Evolutionary conservation across 2,329 filamentous ascomycete species (phyloP).

Genomic region (Trematosphaeria pertusa): DNA sequence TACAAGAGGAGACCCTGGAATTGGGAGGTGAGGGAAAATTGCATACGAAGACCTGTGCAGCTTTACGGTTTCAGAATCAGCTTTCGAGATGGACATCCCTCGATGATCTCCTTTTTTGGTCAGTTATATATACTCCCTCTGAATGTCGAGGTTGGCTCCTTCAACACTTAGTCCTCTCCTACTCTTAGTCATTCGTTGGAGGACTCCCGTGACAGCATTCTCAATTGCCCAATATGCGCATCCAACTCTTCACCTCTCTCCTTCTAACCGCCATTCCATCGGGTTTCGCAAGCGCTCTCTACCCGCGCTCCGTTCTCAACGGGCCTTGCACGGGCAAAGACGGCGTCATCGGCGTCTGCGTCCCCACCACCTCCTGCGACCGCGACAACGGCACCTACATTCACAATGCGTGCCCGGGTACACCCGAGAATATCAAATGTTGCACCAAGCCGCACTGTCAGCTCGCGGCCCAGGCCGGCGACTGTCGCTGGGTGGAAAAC

Average conservation of each 20-base stretch:
- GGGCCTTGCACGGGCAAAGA: conserved; percentile 25
- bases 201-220: too few species aligned
- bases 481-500: conserved; percentile 23
- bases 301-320: conserved; percentile 19
- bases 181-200: conserved; percentile 3
- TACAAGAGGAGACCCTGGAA: not conserved
- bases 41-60: conserved; percentile 8
- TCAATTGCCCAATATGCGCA: conserved; percentile 19
- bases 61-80: conserved; percentile 15
- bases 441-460: conserved; percentile 27
- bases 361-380: conserved; percentile 22
- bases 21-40: not conserved
- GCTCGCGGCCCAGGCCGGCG: conserved; percentile 18
- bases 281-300: conserved; percentile 10
- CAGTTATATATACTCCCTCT: conserved; percentile 9
- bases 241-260: conserved; percentile 8
- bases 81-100: conserved; percentile 2
- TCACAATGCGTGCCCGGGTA: conserved; percentile 25
- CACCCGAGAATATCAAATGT: conserved; percentile 30
- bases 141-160: not conserved
- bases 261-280: conserved; percentile 8
- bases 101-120: not conserved
- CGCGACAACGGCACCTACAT: conserved; percentile 23
- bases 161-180: not conserved
- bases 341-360: conserved; percentile 24